Evolutionary conservation across 306 rosid species (phyloP), one percentile per base, ranked within the genome.

Genomic region (Leucaena leucocephala): DNA sequence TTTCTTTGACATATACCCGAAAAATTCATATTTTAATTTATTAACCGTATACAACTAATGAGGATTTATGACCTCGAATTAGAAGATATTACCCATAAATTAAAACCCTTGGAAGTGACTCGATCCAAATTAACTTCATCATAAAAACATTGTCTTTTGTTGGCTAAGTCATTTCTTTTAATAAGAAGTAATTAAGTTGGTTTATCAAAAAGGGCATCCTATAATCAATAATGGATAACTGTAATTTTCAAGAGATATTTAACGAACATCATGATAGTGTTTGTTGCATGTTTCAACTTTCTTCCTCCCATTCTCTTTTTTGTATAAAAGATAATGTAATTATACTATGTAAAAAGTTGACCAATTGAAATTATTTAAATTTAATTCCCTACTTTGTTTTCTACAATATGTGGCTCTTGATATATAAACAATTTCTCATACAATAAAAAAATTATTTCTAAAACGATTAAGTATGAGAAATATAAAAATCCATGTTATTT

Each of bases 211-310:
- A 8, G 12, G 68, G 21, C 19, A 65, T 72, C 48, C 61, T 64
- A 35, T 65, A 65, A 38, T 39, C n/a, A 19, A n/a, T 38, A 19
- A 12, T 54, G 36, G 22, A 9, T 6, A 68, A 61, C 63, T 46
- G 36, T 45, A 71, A 21, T 43, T 71, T 58, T 71, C 63, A 12
- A 12, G 48, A 55, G 80, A 49, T 76, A 36, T 76, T 76, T 65
- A 3, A 62, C 39, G 52, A 38, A 50, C 74, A 21, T 42, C 54
- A 19, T 76, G 74, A 50, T 63, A n/a, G 63, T 35, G 62, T 46
- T 43, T 46, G 54, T 45, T 58, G 17, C 19, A 22, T 68, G 73
- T 44, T 22, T 22, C 38, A 21, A 44, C 73, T 21, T 34, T 42
- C 21, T 8, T 6, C 72, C 17, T 42, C 72, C 11, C 46, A 64